Percentiles rank a stretch among this genome's conserved stretches.
These are phyloP conservation scores for Chlamydomonas eustigma DNA, from an alignment of 139 green algal species.

Conservation along the genomic window DNA sequence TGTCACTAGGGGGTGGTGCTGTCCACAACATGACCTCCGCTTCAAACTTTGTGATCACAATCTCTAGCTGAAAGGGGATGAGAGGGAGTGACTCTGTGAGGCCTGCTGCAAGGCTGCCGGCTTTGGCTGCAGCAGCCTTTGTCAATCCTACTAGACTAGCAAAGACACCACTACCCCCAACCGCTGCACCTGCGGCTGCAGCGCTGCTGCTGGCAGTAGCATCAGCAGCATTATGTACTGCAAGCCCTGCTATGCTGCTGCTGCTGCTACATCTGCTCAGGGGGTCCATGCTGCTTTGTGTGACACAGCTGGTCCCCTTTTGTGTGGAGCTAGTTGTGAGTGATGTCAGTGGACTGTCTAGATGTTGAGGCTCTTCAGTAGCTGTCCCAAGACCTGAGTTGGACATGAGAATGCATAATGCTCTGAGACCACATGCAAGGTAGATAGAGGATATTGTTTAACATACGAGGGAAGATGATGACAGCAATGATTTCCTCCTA, in stretches of 20 bases:
- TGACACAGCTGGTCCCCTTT: background rate
- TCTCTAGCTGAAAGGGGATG: constrained; percentile 6
- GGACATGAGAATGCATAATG: no score
- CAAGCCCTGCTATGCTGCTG: no score
- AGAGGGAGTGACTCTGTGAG: background rate
- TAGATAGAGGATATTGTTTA: no score
- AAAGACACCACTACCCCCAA: background rate
- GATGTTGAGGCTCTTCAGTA: no score
- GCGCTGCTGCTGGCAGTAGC: background rate
- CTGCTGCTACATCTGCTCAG: background rate
- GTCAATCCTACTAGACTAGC: background rate
- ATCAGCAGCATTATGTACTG: no score
- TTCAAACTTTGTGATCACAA: constrained; percentile 6
- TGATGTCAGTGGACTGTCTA: no score
- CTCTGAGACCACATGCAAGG: no score
- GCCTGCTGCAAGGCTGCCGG: background rate
- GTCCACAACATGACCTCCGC: constrained; percentile 4
- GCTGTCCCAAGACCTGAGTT: no score
- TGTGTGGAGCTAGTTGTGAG: background rate
- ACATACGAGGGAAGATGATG: no score
- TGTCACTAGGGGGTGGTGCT: background rate
- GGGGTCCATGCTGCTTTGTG: background rate
- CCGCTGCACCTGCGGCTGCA: background rate
- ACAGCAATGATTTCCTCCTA: no score
- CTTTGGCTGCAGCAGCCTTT: background rate